Evolutionary conservation across 371 early-diverging fungal genomes (phyloP).

Genomic region (Lichtheimia hyalospora): DNA sequence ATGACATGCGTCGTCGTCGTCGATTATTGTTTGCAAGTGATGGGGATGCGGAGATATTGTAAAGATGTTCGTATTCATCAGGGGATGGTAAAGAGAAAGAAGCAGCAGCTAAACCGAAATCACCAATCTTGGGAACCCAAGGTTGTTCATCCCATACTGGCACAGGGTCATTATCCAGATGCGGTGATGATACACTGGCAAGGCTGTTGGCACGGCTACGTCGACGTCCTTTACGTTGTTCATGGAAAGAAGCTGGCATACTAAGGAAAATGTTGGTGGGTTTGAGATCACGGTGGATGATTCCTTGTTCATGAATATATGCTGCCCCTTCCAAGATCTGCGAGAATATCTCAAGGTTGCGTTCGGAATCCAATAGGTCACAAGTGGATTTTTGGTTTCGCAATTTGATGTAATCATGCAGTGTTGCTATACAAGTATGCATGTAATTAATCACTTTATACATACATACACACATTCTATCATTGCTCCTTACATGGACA

Average conservation of each 20-base stretch:
- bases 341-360: conserved; percentile 47
- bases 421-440: conserved; percentile 25
- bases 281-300: conserved; percentile 81
- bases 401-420: conserved; percentile 42
- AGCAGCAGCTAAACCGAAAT: conserved; percentile 84
- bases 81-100: not conserved
- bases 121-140: conserved; percentile 78
- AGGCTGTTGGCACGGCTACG: conserved; percentile 9
- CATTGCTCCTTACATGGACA: conserved; percentile 60
- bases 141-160: conserved; percentile 38
- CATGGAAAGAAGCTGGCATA: conserved; percentile 14
- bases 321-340: conserved; percentile 67
- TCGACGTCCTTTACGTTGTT: conserved; percentile 3
- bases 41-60: not conserved
- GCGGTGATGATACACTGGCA: not conserved
- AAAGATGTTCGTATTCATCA: not conserved
- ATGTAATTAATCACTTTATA: not conserved
- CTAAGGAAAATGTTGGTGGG: conserved; percentile 78
- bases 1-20: not conserved
- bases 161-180: conserved; percentile 20
- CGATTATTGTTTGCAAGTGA: not conserved
- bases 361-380: conserved; percentile 37
- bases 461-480: conserved; percentile 12
- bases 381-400: conserved; percentile 31
- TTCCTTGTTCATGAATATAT: conserved; percentile 70